Evolutionary conservation across 768 basidiomycete genomes (phyloP).

Genomic region (Psilocybe tampanensis): DNA sequence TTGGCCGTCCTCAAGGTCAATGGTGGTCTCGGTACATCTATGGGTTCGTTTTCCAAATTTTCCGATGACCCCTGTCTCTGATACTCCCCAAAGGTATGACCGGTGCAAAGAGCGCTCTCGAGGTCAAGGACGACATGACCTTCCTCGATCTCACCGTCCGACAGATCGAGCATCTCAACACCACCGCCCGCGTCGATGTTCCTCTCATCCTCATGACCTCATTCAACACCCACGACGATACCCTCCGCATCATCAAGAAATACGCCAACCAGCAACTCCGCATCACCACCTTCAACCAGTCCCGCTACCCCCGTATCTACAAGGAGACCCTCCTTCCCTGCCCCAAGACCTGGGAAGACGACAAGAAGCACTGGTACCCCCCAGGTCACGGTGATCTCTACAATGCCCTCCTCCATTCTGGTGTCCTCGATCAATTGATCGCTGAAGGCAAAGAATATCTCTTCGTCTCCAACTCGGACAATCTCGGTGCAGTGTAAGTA

Average conservation of each 20-base stretch:
- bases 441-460: constrained; percentile 95
- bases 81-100: constrained; percentile 60
- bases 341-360: constrained; percentile 74
- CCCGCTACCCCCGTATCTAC: constrained; percentile 90
- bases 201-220: constrained; percentile 99
- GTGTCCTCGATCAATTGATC: constrained; percentile 87
- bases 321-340: constrained; percentile 87
- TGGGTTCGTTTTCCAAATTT: constrained; percentile 53
- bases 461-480: constrained; percentile 97
- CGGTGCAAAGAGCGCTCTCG: constrained; percentile 90
- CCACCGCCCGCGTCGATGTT: constrained; percentile 80
- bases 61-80: not conserved
- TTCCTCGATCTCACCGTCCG: constrained; percentile 94
- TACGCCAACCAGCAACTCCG: constrained; percentile 94
- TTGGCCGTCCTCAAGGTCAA: constrained; percentile 96
- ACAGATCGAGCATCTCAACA: constrained; percentile 96
- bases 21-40: constrained; percentile 89
- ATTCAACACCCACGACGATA: constrained; percentile 98
- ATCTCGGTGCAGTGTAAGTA: constrained; percentile 86
- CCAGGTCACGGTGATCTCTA: constrained; percentile 97
- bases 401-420: constrained; percentile 88
- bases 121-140: constrained; percentile 97
- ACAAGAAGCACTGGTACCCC: constrained; percentile 95
- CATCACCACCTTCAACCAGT: constrained; percentile 92
- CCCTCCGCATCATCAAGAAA: constrained; percentile 95